Evolutionary conservation across 2,329 filamentous ascomycete species (phyloP).

Genomic region (Bipolaris cookei): DNA sequence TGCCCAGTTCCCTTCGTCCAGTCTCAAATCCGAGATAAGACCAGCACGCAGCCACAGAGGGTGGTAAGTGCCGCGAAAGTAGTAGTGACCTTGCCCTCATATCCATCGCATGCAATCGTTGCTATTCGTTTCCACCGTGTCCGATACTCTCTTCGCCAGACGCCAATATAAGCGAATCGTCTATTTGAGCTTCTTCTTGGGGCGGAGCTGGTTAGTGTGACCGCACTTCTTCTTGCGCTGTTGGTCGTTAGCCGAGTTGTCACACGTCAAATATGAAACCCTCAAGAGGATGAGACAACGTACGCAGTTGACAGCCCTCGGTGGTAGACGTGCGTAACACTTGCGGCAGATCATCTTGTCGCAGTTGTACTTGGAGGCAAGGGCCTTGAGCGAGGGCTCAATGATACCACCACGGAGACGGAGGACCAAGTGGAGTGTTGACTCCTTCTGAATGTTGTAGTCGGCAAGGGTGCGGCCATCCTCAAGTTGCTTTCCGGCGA

Average conservation of each 20-base stretch:
- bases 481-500: conserved; percentile 98
- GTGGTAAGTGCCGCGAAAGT: conserved; percentile 31
- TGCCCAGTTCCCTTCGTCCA: conserved; percentile 36
- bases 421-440: conserved; percentile 96
- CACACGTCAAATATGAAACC: not conserved
- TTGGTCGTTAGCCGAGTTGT: conserved; percentile 25
- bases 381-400: conserved; percentile 96
- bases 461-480: conserved; percentile 95
- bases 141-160: conserved; percentile 39
- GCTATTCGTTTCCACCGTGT: conserved; percentile 39
- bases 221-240: conserved; percentile 93
- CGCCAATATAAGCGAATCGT: conserved; percentile 51
- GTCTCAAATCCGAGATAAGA: conserved; percentile 34
- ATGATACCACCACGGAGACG: conserved; percentile 98
- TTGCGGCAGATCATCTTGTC: conserved; percentile 99
- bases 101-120: conserved; percentile 42
- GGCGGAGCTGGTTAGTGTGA: conserved; percentile 99
- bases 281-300: conserved; percentile 10
- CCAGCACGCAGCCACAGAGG: conserved; percentile 31
- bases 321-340: conserved; percentile 97
- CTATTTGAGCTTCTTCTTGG: conserved; percentile 99
- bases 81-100: conserved; percentile 35
- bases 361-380: conserved; percentile 99
- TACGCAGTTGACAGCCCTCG: conserved; percentile 97
- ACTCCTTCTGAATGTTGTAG: conserved; percentile 99